These are phyloP conservation scores for Talaromyces stipitatus DNA, from an alignment of 495 filamentous ascomycete genomes.

Conservation along the genomic window DNA sequence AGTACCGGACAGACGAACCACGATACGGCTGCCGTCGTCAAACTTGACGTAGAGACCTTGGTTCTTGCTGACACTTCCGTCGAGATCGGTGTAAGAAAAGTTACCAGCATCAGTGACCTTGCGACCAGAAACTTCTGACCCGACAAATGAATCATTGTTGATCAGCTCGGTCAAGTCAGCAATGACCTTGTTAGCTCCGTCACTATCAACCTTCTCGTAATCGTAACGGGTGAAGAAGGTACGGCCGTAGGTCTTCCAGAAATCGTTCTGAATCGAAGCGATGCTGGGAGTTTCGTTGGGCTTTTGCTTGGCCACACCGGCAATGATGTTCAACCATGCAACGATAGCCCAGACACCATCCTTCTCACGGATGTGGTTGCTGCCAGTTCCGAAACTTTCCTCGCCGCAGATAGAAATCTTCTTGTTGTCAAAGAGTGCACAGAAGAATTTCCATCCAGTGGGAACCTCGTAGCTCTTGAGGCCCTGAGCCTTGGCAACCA, in stretches of 20 bases:
- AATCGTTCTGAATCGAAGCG: conserved; percentile 88
- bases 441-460: conserved; percentile 99
- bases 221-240: conserved; percentile 99
- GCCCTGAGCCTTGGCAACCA: conserved; percentile 89
- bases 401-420: conserved; percentile 99
- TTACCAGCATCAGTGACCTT: conserved; percentile 86
- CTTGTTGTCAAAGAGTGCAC: conserved; percentile 90
- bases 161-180: conserved; percentile 62
- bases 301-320: conserved; percentile 78
- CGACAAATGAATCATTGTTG: conserved; percentile 71
- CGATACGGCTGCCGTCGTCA: conserved; percentile 87
- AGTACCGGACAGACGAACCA: conserved; percentile 89
- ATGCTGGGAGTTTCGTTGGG: conserved; percentile 74
- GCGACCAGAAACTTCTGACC: conserved; percentile 69
- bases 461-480: conserved; percentile 93
- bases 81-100: conserved; percentile 95
- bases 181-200: conserved; percentile 83
- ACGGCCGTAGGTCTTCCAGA: conserved; percentile 94
- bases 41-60: conserved; percentile 95
- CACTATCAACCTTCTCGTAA: conserved; percentile 88
- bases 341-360: conserved; percentile 96
- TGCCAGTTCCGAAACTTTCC: conserved; percentile 97
- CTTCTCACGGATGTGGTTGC: conserved; percentile 98
- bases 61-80: conserved; percentile 90
- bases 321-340: conserved; percentile 98